Base-by-base conservation (phyloP, 2,329 filamentous ascomycete species). In the Nectriaceae sp. region DNA sequence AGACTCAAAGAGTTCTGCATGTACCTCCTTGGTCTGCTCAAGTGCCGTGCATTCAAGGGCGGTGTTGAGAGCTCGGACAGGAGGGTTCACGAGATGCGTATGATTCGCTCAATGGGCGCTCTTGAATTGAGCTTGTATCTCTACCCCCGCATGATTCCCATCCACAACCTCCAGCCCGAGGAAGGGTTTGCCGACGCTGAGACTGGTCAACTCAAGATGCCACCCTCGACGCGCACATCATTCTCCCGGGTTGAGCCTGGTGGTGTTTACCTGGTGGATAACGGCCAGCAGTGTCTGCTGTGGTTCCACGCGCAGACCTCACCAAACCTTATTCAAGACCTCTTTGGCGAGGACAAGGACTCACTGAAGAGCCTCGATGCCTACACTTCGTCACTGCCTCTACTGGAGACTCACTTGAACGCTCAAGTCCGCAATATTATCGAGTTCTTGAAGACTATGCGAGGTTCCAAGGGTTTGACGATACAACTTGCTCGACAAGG, bases 1-100 rank as follows among this genome's bases (percentile, higher is more conserved):
- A 89, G 93, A 57, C 80, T 99, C 22, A 97, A 97, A 67, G 94
- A 99, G 67, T 92, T 96, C 62, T 85, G 88, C 63, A 97, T 99
- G 91, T 97, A 94, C 70, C 89, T 95, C 72, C 84, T 99, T 10
- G 87, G 89, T 40, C 75, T 97, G 55, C 74, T 96, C 66, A 99
- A 99, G 70, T 92, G 84, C 47, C 85, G 94, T 49, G 92, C 93
- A 3, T 91, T 97, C 75, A 97, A 97, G 75, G 89, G 89, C 43
- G 93, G 93, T 49, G 85, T 87, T 57, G 94, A 99, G 70, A 89
- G 90, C 29, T 90, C 89, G 10, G 94, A 99, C 69, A 85, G 94
- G 53, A 82, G 94, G 54, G 87, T 95, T 13, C 89, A 97, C 63
- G 93, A 97, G 65, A 86, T 96, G 78, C 85, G 93, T 44, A 86